A percentile compares a stretch with the other conserved stretches of the same genome.
These are phyloP conservation scores for Cydonia oblonga DNA, from an alignment of 331 rosid species.

Conservation along the genomic window DNA sequence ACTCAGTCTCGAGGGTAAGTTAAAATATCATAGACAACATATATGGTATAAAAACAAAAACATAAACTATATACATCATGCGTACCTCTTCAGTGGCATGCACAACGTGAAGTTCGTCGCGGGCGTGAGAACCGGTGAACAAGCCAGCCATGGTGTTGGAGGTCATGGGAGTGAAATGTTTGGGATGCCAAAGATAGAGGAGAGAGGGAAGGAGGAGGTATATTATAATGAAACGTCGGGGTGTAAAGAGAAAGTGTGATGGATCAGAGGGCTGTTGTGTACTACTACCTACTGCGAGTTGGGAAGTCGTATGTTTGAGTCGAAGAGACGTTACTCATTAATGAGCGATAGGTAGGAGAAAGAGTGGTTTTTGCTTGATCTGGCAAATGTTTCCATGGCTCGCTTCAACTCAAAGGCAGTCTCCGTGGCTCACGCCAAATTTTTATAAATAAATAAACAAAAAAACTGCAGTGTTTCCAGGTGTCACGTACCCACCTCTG, in stretches of 20 bases:
- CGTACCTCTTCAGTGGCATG: constrained; percentile 17
- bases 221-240: constrained; percentile 35
- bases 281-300: constrained; percentile 83
- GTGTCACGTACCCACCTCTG: background rate
- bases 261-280: constrained; percentile 12
- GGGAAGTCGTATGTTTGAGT: constrained; percentile 63
- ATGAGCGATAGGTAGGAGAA: background rate
- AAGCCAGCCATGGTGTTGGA: constrained; percentile 68
- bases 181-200: constrained; percentile 7
- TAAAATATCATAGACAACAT: background rate
- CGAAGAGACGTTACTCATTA: constrained; percentile 49
- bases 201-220: constrained; percentile 3
- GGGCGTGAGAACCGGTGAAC: constrained; percentile 49
- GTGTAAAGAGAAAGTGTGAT: background rate
- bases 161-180: constrained; percentile 33
- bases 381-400: constrained; percentile 10
- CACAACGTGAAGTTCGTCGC: constrained; percentile 25
- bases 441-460: background rate
- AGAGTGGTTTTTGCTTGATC: constrained; percentile 20
- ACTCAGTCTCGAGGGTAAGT: background rate
- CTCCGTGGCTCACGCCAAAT: constrained; percentile 13
- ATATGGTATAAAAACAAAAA: too few species aligned
- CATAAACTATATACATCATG: too few species aligned
- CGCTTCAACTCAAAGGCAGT: constrained; percentile 24
- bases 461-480: background rate